Evolutionary conservation across 148 eudicot genomes (phyloP).

Genomic region (Mesembryanthemum crystallinum): DNA sequence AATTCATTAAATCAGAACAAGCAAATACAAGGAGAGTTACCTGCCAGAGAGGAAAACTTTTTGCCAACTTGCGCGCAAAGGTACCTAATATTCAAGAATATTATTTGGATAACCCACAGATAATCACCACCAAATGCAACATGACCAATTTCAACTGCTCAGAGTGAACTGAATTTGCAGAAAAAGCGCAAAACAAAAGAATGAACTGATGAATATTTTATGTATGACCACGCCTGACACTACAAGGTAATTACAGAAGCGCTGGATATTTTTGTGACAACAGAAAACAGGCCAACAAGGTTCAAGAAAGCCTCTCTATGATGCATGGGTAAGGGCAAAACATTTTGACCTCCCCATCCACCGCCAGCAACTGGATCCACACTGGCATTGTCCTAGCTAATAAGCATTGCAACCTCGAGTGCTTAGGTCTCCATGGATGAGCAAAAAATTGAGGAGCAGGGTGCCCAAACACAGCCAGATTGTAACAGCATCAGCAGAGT

Average conservation of each 20-base stretch:
- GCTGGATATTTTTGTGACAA: neutral
- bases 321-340: neutral
- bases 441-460: too few species aligned
- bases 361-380: too few species aligned
- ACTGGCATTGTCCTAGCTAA: too few species aligned
- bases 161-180: neutral
- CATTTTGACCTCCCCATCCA: too few species aligned
- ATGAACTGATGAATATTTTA: neutral
- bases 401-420: too few species aligned
- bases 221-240: neutral
- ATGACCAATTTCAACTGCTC: neutral
- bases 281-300: neutral
- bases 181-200: neutral
- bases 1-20: conserved; percentile 2
- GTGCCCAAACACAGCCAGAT: too few species aligned
- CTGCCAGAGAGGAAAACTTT: conserved; percentile 91
- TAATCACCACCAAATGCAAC: neutral
- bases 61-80: conserved; percentile 75
- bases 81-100: conserved; percentile 25
- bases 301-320: neutral
- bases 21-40: conserved; percentile 33
- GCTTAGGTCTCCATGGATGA: too few species aligned
- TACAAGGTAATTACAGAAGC: neutral
- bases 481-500: too few species aligned
- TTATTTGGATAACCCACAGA: conserved; percentile 7